A percentile compares a stretch with the other conserved stretches of the same genome.
These are phyloP conservation scores for Boletus subparvulus DNA, from an alignment of 768 basidiomycete species.

Conservation along the genomic window DNA sequence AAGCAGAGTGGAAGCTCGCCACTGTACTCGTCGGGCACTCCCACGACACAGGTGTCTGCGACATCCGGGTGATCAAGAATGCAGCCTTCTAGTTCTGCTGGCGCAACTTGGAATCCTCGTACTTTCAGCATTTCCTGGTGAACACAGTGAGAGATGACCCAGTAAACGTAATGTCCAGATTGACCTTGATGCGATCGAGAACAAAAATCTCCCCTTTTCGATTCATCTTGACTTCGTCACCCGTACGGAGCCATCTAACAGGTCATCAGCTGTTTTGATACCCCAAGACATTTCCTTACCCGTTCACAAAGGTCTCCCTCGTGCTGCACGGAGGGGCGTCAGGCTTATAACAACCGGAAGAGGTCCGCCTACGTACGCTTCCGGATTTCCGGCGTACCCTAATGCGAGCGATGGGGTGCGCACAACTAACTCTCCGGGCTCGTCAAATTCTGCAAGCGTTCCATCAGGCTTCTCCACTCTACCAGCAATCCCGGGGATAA, in stretches of 20 bases:
- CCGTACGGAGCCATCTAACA: conserved; percentile 62
- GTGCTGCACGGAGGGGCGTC: conserved; percentile 41
- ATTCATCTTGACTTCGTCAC: conserved; percentile 69
- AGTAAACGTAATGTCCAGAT: not conserved
- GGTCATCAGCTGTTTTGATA: not conserved
- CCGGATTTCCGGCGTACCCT: conserved; percentile 55
- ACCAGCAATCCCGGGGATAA: conserved; percentile 57
- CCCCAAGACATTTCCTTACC: conserved; percentile 11
- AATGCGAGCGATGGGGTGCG: conserved; percentile 60
- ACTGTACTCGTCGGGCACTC: conserved; percentile 69
- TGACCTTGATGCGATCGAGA: conserved; percentile 74
- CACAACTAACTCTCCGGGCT: conserved; percentile 62
- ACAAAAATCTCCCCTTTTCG: conserved; percentile 62
- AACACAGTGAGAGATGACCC: not conserved
- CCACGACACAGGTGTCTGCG: conserved; percentile 61
- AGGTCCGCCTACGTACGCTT: conserved; percentile 48
- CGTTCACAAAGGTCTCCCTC: conserved; percentile 61
- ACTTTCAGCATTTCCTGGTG: conserved; percentile 71
- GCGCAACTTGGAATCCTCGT: conserved; percentile 55
- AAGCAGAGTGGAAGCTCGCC: conserved; percentile 76
- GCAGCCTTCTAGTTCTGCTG: conserved; percentile 67
- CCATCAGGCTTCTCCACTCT: conserved; percentile 61
- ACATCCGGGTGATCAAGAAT: conserved; percentile 62
- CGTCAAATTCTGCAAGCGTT: conserved; percentile 51
- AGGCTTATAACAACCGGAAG: not conserved